Percentiles rank a stretch among this genome's conserved stretches.
These are phyloP conservation scores for Filosporella fistucella DNA, from an alignment of 495 filamentous ascomycete genomes.

Conservation along the genomic window DNA sequence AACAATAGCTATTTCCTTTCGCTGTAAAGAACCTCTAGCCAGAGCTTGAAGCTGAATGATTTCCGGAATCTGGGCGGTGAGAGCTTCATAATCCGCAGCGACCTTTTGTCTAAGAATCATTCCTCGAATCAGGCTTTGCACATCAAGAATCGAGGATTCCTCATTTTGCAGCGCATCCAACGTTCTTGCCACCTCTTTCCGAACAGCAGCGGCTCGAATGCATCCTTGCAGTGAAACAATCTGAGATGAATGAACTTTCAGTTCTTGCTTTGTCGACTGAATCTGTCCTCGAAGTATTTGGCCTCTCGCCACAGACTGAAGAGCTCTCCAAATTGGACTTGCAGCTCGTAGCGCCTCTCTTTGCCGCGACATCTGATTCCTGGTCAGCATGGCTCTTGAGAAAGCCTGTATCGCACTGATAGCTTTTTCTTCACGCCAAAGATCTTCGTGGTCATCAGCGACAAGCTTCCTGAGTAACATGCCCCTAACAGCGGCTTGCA, in stretches of 20 bases:
- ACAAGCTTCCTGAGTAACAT: constrained; percentile 35
- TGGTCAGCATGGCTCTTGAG: constrained; percentile 38
- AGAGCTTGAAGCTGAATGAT: constrained; percentile 68
- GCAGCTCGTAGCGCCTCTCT: constrained; percentile 26
- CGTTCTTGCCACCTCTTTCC: constrained; percentile 37
- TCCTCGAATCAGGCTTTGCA: constrained; percentile 45
- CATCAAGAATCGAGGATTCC: constrained; percentile 35
- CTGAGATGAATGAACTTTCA: constrained; percentile 30
- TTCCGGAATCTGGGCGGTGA: constrained; percentile 51
- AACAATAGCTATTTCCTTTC: constrained; percentile 45
- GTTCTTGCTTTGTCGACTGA: constrained; percentile 30
- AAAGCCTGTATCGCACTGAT: constrained; percentile 29
- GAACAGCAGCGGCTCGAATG: constrained; percentile 41
- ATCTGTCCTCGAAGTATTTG: constrained; percentile 38
- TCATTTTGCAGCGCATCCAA: constrained; percentile 35
- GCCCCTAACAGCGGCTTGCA: constrained; percentile 71
- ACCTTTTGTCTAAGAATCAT: constrained; percentile 46
- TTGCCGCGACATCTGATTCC: constrained; percentile 34
- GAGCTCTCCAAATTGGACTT: constrained; percentile 21
- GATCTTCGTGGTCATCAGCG: constrained; percentile 29
- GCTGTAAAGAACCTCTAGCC: constrained; percentile 56
- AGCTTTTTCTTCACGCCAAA: constrained; percentile 27
- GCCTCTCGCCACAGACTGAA: constrained; percentile 50
- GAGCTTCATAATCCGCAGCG: constrained; percentile 44
- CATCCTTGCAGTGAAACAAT: constrained; percentile 48